Conservation (phyloP, 2,329 filamentous ascomycete genomes). For the Colletotrichum liaoningense region DNA sequence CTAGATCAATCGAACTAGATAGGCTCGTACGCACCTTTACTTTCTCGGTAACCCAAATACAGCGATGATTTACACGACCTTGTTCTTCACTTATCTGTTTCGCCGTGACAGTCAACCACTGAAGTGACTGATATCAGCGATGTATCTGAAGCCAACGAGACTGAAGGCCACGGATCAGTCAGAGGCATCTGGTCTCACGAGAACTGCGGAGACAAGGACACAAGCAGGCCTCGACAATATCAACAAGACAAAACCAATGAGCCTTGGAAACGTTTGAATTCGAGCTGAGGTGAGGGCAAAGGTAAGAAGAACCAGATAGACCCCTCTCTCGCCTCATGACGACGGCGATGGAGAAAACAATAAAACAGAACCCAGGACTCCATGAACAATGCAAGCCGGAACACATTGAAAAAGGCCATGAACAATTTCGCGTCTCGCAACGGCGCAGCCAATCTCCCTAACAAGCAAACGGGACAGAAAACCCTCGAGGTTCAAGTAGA, state of each 20-base stretch:
- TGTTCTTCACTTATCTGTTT: background rate
- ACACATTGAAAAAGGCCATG: background rate
- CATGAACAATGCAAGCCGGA: constrained; percentile 8
- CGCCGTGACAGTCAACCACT: background rate
- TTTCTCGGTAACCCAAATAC: background rate
- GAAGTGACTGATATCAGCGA: background rate
- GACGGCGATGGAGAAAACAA: background rate
- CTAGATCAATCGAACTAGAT: background rate
- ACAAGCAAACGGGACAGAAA: too few species aligned
- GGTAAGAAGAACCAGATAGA: background rate
- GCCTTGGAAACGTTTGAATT: background rate
- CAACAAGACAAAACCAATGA: too few species aligned
- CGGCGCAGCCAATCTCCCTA: background rate
- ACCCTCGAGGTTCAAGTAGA: too few species aligned
- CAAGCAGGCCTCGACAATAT: too few species aligned
- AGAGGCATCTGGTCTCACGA: too few species aligned
- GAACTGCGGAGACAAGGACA: too few species aligned
- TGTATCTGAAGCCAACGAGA: too few species aligned
- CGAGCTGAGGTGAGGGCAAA: background rate
- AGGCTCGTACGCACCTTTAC: background rate
- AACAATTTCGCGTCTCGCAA: background rate
- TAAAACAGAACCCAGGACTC: background rate
- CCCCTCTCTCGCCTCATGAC: background rate
- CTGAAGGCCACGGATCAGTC: fast-evolving
- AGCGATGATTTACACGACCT: background rate